A percentile compares a stretch with the other conserved stretches of the same genome.
phyloP scores from a whole-genome alignment of 108 stramenopile species.

The Cyclostephanos tholiformis region DNA sequence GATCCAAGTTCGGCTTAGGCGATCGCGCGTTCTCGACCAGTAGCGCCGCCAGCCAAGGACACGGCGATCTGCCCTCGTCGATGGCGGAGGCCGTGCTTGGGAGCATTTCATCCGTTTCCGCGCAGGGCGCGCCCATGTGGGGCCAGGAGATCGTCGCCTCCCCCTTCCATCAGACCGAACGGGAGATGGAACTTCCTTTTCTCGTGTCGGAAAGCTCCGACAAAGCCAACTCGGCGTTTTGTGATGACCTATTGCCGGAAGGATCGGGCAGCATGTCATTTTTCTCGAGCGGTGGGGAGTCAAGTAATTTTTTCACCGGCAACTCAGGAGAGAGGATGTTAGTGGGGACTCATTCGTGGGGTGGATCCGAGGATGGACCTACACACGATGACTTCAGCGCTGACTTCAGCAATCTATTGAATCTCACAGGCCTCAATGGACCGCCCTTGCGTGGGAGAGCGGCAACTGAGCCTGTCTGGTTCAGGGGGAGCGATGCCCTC shows the following conservation, averaged over 20 bases:
- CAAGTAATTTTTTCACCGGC: conserved; percentile 27
- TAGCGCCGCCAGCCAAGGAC: conserved; percentile 15
- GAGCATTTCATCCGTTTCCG: conserved; percentile 27
- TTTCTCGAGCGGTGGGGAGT: conserved; percentile 24
- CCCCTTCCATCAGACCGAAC: conserved; percentile 2
- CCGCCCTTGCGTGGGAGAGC: conserved; percentile 44
- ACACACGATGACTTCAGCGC: conserved; percentile 26
- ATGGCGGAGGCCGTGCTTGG: conserved; percentile 48
- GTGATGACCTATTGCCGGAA: conserved; percentile 16
- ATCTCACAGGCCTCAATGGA: conserved; percentile 25
- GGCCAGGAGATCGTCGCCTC: conserved; percentile 16
- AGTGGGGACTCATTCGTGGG: conserved; percentile 48
- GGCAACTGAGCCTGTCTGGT: conserved; percentile 40
- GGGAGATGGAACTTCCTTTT: conserved; percentile 23
- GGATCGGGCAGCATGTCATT: conserved; percentile 37
- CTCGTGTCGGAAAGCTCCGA: not conserved
- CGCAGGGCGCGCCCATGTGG: conserved; percentile 5
- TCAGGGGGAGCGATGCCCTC: conserved; percentile 25
- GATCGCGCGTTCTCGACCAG: conserved; percentile 24
- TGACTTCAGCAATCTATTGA: conserved; percentile 48
- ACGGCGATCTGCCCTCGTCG: conserved; percentile 48
- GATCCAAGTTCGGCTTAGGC: conserved; percentile 21
- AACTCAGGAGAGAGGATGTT: conserved; percentile 17
- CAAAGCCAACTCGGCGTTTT: not conserved
- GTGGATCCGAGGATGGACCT: conserved; percentile 22